These are phyloP conservation scores for Pholiota molesta DNA, from an alignment of 768 basidiomycete genomes.

Conservation along the genomic window DNA sequence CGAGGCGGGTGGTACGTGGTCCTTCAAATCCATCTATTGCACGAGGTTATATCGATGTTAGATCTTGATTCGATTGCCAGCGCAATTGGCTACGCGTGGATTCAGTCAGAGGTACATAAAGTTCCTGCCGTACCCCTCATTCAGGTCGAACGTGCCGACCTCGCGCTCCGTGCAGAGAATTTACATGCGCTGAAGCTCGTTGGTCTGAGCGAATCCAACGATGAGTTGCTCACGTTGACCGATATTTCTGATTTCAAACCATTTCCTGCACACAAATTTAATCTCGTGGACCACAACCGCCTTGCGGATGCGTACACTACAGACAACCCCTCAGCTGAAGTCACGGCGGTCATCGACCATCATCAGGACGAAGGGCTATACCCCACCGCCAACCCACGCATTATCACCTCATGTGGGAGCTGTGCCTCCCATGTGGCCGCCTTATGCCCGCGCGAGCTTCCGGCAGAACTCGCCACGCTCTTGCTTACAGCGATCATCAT, in stretches of 20 bases:
- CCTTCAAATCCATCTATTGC: not conserved
- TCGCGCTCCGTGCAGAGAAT: constrained; percentile 88
- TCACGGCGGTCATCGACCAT: constrained; percentile 87
- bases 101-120: constrained; percentile 59
- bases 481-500: constrained; percentile 81
- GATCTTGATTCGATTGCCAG: constrained; percentile 92
- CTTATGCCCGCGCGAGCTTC: constrained; percentile 42
- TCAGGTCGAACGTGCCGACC: constrained; percentile 67
- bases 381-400: constrained; percentile 62
- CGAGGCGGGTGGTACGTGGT: constrained; percentile 84
- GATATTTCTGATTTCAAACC: constrained; percentile 57
- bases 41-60: constrained; percentile 31
- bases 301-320: constrained; percentile 48
- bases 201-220: constrained; percentile 48
- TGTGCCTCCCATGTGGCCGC: constrained; percentile 65
- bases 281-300: constrained; percentile 90
- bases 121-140: constrained; percentile 70
- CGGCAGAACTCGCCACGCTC: constrained; percentile 73
- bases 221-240: constrained; percentile 66
- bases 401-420: constrained; percentile 73
- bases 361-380: constrained; percentile 85
- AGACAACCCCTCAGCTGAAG: constrained; percentile 46
- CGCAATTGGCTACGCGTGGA: constrained; percentile 83
- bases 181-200: constrained; percentile 69
- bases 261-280: constrained; percentile 62